Base-by-base conservation (phyloP, 306 rosid genomes). In the Casuarina glauca region DNA sequence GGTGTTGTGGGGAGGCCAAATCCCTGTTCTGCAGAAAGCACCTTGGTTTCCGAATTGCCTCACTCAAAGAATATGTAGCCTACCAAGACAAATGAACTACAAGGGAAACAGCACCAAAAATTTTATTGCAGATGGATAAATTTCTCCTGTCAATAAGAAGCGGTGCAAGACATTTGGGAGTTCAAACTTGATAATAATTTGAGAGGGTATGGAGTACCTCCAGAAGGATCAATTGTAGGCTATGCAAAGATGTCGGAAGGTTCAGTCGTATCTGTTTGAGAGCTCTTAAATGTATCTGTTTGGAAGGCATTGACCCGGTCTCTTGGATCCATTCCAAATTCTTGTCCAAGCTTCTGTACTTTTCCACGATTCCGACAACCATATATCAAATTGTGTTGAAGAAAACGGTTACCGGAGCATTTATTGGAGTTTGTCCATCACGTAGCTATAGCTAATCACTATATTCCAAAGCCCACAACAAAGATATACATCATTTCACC, bases 41-140 rank as follows among this genome's bases (percentile, higher is more conserved):
- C 70, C 79, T 69, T 0, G 95, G 93, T 9, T 90, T 84, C 38
- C 68, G 80, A 54, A 8, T 61, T 16, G 92, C 83, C 82, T 84
- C 90, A 26, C 63, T 87, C 80, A 5, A 11, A 43, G 73, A 83
- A 95, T 88, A 79, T 82, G 46, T 81, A 61, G 79, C 93, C 88
- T 51, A 97, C 93, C 76, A 92, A 78, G 97, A 92, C 77, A 86
- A 42, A 88, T 94, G 95, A 51, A 89, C 97, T 66, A 75, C 81
- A 67, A 92, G 78, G 74, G 88, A 89, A 62, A 78, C 72, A 71
- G 44, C 54, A 60, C 73, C 72, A 64, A 70, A 76, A 72, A 48
- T 78, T 73, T 55, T 57, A 78, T 81, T 57, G 84, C 74, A 38
- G 75, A 89, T 68, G 54, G 63, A 38, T 35, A 94, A 75, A 64